Conservation (phyloP, 192 early-diverging fungal species). For the Coemansia guatemalensis region DNA sequence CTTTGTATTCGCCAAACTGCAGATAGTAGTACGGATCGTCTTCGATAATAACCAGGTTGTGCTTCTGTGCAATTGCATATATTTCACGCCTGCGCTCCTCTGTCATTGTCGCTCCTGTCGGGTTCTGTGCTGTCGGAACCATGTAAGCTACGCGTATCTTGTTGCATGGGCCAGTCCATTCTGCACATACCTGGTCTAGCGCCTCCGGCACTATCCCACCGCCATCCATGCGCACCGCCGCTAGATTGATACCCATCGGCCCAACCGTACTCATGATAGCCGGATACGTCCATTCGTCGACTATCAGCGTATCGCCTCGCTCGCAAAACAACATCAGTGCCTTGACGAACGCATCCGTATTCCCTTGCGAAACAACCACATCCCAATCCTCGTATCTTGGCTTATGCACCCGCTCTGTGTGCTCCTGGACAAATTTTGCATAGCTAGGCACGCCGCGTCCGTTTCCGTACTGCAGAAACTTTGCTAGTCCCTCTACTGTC, state of each 20-base stretch:
- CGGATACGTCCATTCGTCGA: slow-evolving; percentile 69
- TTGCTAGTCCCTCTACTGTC: slow-evolving; percentile 38
- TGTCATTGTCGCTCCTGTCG: slow-evolving; percentile 81
- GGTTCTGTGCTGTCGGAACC: slow-evolving; percentile 88
- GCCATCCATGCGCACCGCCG: slow-evolving; percentile 58
- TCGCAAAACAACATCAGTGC: slow-evolving; percentile 58
- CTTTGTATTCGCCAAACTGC: slow-evolving; percentile 58
- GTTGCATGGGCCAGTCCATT: slow-evolving; percentile 34
- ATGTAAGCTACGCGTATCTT: slow-evolving; percentile 63
- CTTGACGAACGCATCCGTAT: slow-evolving; percentile 63
- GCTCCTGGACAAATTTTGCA: slow-evolving; percentile 47
- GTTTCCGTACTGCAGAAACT: slow-evolving; percentile 65
- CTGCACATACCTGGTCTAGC: slow-evolving; percentile 51
- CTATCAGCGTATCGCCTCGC: slow-evolving; percentile 59
- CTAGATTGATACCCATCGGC: slow-evolving; percentile 54
- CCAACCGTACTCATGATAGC: slow-evolving; percentile 56
- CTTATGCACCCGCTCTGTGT: slow-evolving; percentile 49
- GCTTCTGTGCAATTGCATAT: slow-evolving; percentile 72
- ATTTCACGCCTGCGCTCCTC: slow-evolving; percentile 73
- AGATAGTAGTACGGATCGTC: slow-evolving; percentile 97
- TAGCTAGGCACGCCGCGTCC: slow-evolving; percentile 56
- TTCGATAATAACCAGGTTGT: slow-evolving; percentile 85
- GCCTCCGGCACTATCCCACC: slow-evolving; percentile 64
- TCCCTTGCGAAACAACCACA: slow-evolving; percentile 61
- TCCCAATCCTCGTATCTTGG: slow-evolving; percentile 68